Evolutionary conservation across 1,284 basidiomycete genomes (phyloP), one percentile per base, ranked within the genome.

Genomic region (Ustilago nuda): DNA sequence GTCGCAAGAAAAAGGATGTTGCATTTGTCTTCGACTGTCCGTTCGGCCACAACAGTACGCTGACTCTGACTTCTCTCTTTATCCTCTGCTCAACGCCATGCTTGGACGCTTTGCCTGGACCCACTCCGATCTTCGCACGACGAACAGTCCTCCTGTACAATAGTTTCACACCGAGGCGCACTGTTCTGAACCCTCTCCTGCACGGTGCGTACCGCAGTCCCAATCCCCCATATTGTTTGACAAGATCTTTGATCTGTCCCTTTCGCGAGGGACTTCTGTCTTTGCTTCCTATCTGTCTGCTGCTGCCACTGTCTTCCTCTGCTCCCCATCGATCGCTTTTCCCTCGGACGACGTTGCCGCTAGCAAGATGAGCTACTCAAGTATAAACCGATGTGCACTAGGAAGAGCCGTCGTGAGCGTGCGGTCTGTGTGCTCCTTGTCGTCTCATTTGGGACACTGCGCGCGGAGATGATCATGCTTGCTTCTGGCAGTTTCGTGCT

Each of bases 361-460:
- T 46, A 76, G 43, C 63, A 69, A 77, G 82, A 84, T 84, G 83
- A 82, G 75, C 81, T 74, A 76, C 67, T 68, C 70, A 72, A 70
- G 58, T 71, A 75, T 62, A 78, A 79, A 84, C 80, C 83, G 71
- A 79, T 71, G 65, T 69, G 79, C 79, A 76, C 72, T 82, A 84
- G 83, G 83, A 85, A 85, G 83, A 85, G 83, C 83, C 83, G 83
- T 85, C 83, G 83, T 80, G 80, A 85, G 83, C 80, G 74, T 70
- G 74, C 71, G 79, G 79, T 70, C 76, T 79, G 77, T 53, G 77
- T 71, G 71, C 74, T 77, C 70, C 68, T 72, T 71, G 69, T 54
- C 76, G 74, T 73, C 64, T 77, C 54, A 62, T 51, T 39, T 35
- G 61, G 64, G 48, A 50, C 48, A 19, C 64, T 64, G 70, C 64